These are phyloP conservation scores for Filosporella fistucella DNA, from an alignment of 495 filamentous ascomycete species.

Conservation along the genomic window DNA sequence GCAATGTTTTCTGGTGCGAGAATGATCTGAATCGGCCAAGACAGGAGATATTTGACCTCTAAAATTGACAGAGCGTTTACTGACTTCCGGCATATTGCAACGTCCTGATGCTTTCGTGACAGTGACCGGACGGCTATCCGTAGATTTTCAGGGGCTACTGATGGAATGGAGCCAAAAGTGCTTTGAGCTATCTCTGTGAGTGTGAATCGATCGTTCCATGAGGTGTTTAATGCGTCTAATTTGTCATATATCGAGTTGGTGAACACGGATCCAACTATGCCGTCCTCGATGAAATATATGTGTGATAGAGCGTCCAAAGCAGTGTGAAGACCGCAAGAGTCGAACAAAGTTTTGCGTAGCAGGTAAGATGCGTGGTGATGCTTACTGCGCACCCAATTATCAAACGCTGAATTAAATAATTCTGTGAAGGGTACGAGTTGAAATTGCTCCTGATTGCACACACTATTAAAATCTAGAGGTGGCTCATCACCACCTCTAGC, in stretches of 20 bases:
- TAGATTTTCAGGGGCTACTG: conserved; percentile 56
- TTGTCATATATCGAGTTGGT: conserved; percentile 70
- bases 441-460: conserved; percentile 37
- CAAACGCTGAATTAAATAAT: conserved; percentile 64
- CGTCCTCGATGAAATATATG: conserved; percentile 71
- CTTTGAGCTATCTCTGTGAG: conserved; percentile 75
- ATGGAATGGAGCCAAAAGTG: conserved; percentile 48
- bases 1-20: conserved; percentile 55
- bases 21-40: conserved; percentile 86
- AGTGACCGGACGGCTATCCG: conserved; percentile 47
- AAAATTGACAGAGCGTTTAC: conserved; percentile 49
- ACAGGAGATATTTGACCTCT: conserved; percentile 57
- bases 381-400: conserved; percentile 65
- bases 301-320: conserved; percentile 63
- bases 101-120: conserved; percentile 31
- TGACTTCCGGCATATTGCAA: conserved; percentile 34
- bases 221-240: conserved; percentile 58
- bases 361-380: conserved; percentile 62
- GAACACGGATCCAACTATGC: conserved; percentile 56
- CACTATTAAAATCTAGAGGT: conserved; percentile 48
- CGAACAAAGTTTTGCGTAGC: conserved; percentile 61
- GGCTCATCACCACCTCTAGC: conserved; percentile 27
- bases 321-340: conserved; percentile 60
- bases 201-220: conserved; percentile 80
- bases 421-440: conserved; percentile 69